Percentiles rank a stretch among this genome's conserved stretches.
Conservation (phyloP, 148 eudicot species). For the Tetragonia tetragonoides region DNA sequence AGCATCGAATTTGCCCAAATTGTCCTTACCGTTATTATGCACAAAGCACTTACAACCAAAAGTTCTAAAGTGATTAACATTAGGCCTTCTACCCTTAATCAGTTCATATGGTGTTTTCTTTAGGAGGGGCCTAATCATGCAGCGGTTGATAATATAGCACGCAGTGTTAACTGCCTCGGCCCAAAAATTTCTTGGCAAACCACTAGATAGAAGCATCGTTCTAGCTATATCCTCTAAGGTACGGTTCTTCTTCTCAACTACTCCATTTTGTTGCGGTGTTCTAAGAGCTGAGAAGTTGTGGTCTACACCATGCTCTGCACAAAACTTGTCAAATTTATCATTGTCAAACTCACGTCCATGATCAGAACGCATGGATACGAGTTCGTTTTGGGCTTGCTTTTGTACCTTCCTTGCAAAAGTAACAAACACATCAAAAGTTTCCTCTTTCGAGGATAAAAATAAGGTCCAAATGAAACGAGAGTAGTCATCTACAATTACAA, state of each 20-base stretch:
- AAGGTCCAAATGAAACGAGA: too few relatives aligned
- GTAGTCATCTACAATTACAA: too few relatives aligned
- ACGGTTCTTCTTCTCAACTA: not conserved
- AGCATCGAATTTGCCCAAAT: not conserved
- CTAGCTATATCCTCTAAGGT: not conserved
- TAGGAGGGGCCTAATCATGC: not conserved
- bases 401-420: not conserved
- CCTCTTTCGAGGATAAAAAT: too few relatives aligned
- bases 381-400: not conserved
- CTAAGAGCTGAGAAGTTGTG: not conserved
- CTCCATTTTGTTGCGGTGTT: not conserved
- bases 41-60: not conserved
- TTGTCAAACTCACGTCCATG: not conserved
- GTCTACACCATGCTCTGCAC: not conserved
- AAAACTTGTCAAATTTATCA: not conserved
- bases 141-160: not conserved
- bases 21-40: conserved; percentile 2
- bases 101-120: not conserved
- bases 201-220: not conserved
- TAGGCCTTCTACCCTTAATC: not conserved
- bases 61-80: not conserved
- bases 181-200: not conserved
- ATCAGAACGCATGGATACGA: not conserved
- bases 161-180: not conserved
- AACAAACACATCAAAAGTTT: too few relatives aligned